Base-by-base conservation (phyloP, 768 basidiomycete genomes). In the Mycena filopes region DNA sequence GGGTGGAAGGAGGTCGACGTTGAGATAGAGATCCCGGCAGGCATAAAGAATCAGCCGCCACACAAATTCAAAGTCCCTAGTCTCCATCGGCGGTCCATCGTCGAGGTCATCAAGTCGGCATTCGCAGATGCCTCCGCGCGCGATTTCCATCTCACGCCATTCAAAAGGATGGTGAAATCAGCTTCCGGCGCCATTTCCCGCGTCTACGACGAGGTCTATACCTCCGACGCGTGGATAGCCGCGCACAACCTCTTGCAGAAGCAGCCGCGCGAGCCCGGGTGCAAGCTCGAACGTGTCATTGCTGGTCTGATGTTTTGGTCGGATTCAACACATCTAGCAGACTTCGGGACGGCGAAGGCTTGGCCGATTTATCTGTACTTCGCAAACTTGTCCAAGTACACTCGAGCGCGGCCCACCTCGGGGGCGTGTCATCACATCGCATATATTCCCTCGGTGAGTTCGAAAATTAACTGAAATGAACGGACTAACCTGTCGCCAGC, bases 321-420 rank as follows among this genome's bases (percentile, higher is more conserved):
- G 0, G 79, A 80, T 54, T 68, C 72, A 0, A 80, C 79, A 2
- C 74, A 75, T 46, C 61, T 77, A 0, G 68, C 78, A 0, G 60
- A 75, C 29, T 80, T 80, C 62, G 77, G 79, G 2, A 76, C 47
- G 15, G 76, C 76, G 0, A 72, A 70, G 36, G 66, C 65, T 7
- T 84, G 81, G 82, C 82, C 81, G 0, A 64, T 81, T 0, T 84
- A 83, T 53, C 31, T 80, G 10, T 76, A 72, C 59, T 75, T 83
- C 31, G 82, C 80, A 0, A 80, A 80, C 50, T 70, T 76, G 10
- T 82, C 81, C 0, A 86, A 85, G 65, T 83, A 83, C 51, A 60
- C 72, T 3, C 70, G 75, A 1, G 65, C 65, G 2, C 68, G 70
- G 16, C 80, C 79, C 2, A 70, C 65, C 10, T 72, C 72, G 0